Conservation (phyloP, 148 eudicot genomes). For the Chenopodium quinoa region DNA sequence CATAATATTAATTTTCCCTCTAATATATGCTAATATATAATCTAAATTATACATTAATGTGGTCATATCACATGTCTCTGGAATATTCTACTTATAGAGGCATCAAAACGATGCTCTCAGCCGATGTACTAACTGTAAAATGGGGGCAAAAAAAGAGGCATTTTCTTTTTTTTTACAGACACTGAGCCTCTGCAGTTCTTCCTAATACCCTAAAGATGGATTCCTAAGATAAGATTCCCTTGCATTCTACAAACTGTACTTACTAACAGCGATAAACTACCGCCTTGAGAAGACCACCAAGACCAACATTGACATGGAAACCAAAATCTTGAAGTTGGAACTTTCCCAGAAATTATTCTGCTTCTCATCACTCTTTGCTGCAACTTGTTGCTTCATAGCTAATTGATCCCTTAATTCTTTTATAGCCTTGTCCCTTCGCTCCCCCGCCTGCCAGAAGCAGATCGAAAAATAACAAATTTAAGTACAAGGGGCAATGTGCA, state of each 20-base stretch:
- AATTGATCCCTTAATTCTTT: slow-evolving; percentile 81
- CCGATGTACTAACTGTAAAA: background rate
- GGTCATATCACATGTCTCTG: slow-evolving; percentile 10
- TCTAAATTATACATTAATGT: slow-evolving; percentile 20
- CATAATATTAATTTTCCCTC: background rate
- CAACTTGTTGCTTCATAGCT: slow-evolving; percentile 43
- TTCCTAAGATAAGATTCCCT: slow-evolving; percentile 9
- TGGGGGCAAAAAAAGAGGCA: background rate
- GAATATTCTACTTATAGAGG: slow-evolving; percentile 16
- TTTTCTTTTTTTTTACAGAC: slow-evolving; percentile 11
- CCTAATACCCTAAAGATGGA: slow-evolving; percentile 26
- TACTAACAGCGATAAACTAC: slow-evolving; percentile 31
- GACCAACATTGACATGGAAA: slow-evolving; percentile 83
- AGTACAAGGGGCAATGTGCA: background rate
- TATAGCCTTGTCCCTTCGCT: slow-evolving; percentile 73
- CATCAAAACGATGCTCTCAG: background rate
- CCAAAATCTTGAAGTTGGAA: slow-evolving; percentile 62
- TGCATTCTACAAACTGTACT: slow-evolving; percentile 26
- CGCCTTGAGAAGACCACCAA: slow-evolving; percentile 82
- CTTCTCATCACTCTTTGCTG: slow-evolving; percentile 30
- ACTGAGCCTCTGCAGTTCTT: slow-evolving; percentile 18
- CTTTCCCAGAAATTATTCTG: slow-evolving; percentile 79
- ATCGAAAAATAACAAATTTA: background rate
- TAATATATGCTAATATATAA: background rate
- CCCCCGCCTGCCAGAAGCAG: slow-evolving; percentile 54